Conservation (phyloP, 345 rosid species). For the Gossypium ekmanianum region DNA sequence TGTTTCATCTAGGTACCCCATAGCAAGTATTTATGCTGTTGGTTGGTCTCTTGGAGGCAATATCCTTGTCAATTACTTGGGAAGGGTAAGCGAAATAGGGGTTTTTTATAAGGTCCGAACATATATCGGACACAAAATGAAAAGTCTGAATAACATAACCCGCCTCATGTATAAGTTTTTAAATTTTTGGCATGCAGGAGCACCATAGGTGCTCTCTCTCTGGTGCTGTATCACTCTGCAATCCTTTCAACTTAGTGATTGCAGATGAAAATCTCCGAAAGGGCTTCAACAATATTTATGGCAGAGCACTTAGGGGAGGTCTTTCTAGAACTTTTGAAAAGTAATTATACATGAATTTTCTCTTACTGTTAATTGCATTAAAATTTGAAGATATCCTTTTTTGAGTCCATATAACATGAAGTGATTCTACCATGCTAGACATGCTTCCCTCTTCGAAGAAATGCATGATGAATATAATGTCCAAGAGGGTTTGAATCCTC, state of each 20-base stretch:
- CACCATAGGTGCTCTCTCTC: slow-evolving; percentile 52
- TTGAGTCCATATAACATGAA: neutral
- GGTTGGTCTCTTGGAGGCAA: slow-evolving; percentile 98
- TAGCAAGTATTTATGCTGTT: slow-evolving; percentile 70
- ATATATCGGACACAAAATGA: neutral
- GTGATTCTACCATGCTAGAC: slow-evolving; percentile 36
- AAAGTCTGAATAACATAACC: neutral
- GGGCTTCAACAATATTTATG: slow-evolving; percentile 86
- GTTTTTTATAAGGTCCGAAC: neutral
- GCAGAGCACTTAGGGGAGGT: slow-evolving; percentile 62
- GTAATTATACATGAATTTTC: slow-evolving; percentile 33
- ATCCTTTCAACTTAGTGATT: slow-evolving; percentile 85
- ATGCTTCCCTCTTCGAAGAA: slow-evolving; percentile 82
- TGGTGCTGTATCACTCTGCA: slow-evolving; percentile 86
- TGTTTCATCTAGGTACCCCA: slow-evolving; percentile 56
- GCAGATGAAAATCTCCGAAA: slow-evolving; percentile 90
- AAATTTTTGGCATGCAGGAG: slow-evolving; percentile 47
- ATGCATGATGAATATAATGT: slow-evolving; percentile 71
- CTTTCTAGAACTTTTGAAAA: slow-evolving; percentile 58
- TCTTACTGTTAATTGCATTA: slow-evolving; percentile 2
- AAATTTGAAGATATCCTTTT: neutral
- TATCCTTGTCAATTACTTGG: slow-evolving; percentile 82
- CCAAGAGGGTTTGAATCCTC: slow-evolving; percentile 59
- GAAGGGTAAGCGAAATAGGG: slow-evolving; percentile 41
- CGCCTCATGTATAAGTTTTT: slow-evolving; percentile 4